A percentile compares a stretch with the other conserved stretches of the same genome.
phyloP scores from a whole-genome alignment of 179 eudicot genomes.

The Sideroxylon spinosum region DNA sequence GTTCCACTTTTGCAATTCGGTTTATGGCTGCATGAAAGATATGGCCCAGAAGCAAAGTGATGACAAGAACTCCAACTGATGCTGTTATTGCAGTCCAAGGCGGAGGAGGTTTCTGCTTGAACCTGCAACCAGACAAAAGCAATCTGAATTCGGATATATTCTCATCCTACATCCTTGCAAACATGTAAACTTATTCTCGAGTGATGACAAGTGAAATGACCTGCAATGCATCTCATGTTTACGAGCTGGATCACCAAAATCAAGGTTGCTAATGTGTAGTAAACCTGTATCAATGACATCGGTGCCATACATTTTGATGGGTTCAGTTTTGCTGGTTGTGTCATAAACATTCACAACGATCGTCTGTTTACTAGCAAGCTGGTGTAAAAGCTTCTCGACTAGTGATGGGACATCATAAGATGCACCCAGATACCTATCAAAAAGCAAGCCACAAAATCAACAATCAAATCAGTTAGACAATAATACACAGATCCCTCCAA shows the following conservation, averaged over 20 bases:
- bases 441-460: conserved; percentile 10
- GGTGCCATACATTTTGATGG: conserved; percentile 77
- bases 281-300: conserved; percentile 59
- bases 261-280: conserved; percentile 59
- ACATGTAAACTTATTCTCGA: background rate
- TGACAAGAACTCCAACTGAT: conserved; percentile 47
- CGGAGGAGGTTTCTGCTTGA: conserved; percentile 57
- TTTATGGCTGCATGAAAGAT: conserved; percentile 61
- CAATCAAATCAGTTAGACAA: background rate
- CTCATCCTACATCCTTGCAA: background rate
- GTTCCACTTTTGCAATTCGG: conserved; percentile 59
- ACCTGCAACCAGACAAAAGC: conserved; percentile 36
- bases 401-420: conserved; percentile 85
- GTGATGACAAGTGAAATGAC: conserved; percentile 26
- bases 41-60: conserved; percentile 57
- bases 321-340: conserved; percentile 52
- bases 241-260: conserved; percentile 88
- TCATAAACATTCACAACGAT: conserved; percentile 91
- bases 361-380: conserved; percentile 89
- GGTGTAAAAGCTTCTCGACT: conserved; percentile 89
- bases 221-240: conserved; percentile 98
- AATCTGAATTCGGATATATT: background rate
- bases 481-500: background rate
- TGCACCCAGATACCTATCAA: conserved; percentile 74
- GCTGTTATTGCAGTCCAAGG: conserved; percentile 74